phyloP scores from a whole-genome alignment of 306 rosid genomes.

The Prunus mume region DNA sequence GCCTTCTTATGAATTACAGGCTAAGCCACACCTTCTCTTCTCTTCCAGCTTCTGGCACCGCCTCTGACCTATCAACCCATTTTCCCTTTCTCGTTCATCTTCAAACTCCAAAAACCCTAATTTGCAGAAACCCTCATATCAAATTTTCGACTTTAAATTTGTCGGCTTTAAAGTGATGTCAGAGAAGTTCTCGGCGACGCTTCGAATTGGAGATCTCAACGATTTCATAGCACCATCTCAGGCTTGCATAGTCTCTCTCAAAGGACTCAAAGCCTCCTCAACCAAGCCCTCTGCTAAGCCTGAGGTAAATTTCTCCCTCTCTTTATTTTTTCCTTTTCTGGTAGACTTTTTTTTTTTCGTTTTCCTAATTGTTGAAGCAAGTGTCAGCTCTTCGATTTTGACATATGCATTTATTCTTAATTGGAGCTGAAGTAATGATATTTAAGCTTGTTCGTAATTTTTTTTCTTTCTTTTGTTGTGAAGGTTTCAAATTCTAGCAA shows the following conservation, averaged over 20 bases:
- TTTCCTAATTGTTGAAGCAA: neutral
- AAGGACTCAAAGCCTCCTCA: slow-evolving; percentile 55
- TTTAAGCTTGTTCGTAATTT: neutral
- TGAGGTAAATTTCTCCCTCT: slow-evolving; percentile 39
- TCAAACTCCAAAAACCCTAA: slow-evolving; percentile 4
- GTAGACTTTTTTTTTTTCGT: no score
- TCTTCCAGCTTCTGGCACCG: slow-evolving; percentile 8
- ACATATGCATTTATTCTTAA: neutral
- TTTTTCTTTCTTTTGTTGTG: neutral
- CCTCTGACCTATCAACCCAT: slow-evolving; percentile 20
- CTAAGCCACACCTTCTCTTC: neutral
- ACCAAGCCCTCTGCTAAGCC: slow-evolving; percentile 43
- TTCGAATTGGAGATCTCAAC: slow-evolving; percentile 88
- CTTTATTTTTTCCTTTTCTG: no score
- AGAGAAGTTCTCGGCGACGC: slow-evolving; percentile 80
- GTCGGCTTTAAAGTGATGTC: slow-evolving; percentile 46
- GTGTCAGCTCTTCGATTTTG: neutral
- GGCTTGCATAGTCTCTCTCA: slow-evolving; percentile 88
- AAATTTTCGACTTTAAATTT: neutral
- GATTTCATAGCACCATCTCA: slow-evolving; percentile 93
- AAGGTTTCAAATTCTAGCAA: slow-evolving; percentile 58
- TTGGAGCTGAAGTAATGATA: neutral
- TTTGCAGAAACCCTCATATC: neutral
- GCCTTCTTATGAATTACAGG: neutral
- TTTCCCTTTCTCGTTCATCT: neutral